Evolutionary conservation across 352 stramenopile species (phyloP).

Genomic region (Phytophthora uliginosa): DNA sequence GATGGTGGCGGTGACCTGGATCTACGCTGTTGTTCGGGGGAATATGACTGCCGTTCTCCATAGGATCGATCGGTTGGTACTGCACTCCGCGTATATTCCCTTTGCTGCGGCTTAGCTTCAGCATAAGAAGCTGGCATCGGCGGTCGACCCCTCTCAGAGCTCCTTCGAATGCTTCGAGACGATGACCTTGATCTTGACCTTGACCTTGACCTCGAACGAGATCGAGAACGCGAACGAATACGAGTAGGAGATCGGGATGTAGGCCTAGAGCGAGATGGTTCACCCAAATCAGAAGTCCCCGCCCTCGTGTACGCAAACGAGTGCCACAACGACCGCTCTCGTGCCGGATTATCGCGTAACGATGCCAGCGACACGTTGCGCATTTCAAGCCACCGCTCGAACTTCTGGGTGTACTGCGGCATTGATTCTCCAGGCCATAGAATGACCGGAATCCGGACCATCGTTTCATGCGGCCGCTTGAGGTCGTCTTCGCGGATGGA

Average conservation of each 20-base stretch:
- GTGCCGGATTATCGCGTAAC: conserved; percentile 26
- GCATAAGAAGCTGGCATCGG: neutral
- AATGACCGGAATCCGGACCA: conserved; percentile 33
- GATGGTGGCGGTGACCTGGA: conserved; percentile 11
- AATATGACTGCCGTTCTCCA: conserved; percentile 8
- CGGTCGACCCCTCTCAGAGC: conserved; percentile 16
- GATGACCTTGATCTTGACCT: conserved; percentile 2
- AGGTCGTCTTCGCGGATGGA: conserved; percentile 36
- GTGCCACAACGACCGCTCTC: conserved; percentile 41
- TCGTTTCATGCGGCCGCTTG: conserved; percentile 30
- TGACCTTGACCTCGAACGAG: conserved; percentile 24
- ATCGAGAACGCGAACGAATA: conserved; percentile 11
- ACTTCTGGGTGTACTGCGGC: conserved; percentile 34
- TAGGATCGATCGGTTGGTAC: neutral
- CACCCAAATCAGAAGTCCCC: conserved; percentile 14
- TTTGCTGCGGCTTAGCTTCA: conserved; percentile 7
- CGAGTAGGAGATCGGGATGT: conserved; percentile 11
- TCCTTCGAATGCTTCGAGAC: conserved; percentile 18
- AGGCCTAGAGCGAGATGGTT: neutral
- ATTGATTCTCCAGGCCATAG: conserved; percentile 35
- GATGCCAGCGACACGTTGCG: conserved; percentile 21
- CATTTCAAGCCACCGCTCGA: conserved; percentile 37
- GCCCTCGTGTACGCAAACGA: conserved; percentile 38
- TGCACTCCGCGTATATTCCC: neutral
- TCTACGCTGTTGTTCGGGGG: neutral